Conservation (phyloP, 2,329 filamentous ascomycete species). For the Dactylellina haptotyla region DNA sequence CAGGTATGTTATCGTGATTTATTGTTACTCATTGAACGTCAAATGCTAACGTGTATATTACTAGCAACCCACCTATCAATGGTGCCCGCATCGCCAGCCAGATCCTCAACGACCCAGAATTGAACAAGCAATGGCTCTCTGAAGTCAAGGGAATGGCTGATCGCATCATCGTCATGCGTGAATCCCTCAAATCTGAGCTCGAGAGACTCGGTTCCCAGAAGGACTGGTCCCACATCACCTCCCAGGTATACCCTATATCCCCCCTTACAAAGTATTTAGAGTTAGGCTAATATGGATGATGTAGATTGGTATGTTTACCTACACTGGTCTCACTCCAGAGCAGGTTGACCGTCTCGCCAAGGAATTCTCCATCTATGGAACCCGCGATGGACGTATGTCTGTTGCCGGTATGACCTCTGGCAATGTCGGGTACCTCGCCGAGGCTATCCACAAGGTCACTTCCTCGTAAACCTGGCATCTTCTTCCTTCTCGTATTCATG, state of each 20-base stretch:
- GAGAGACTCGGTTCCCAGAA: slow-evolving; percentile 87
- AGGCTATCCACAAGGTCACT: slow-evolving; percentile 80
- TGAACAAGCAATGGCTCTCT: slow-evolving; percentile 92
- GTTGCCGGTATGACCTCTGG: slow-evolving; percentile 83
- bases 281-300: slow-evolving; percentile 62
- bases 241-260: slow-evolving; percentile 68
- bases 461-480: slow-evolving; percentile 59
- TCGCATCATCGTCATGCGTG: slow-evolving; percentile 91
- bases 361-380: slow-evolving; percentile 91
- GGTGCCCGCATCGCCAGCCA: slow-evolving; percentile 87
- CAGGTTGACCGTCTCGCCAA: slow-evolving; percentile 67
- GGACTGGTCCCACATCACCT: slow-evolving; percentile 95
- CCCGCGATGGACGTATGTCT: slow-evolving; percentile 88
- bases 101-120: slow-evolving; percentile 80
- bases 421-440: slow-evolving; percentile 80
- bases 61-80: slow-evolving; percentile 84
- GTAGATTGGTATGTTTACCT: slow-evolving; percentile 96
- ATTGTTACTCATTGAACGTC: slow-evolving; percentile 59
- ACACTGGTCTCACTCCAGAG: slow-evolving; percentile 76
- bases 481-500: not conserved
- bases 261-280: slow-evolving; percentile 58
- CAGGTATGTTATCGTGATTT: slow-evolving; percentile 63
- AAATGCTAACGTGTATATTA: not conserved
- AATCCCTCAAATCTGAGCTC: slow-evolving; percentile 78
- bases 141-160: slow-evolving; percentile 94